phyloP scores from a whole-genome alignment of 2,329 filamentous ascomycete species.

The Ascochyta viciae-villosae region DNA sequence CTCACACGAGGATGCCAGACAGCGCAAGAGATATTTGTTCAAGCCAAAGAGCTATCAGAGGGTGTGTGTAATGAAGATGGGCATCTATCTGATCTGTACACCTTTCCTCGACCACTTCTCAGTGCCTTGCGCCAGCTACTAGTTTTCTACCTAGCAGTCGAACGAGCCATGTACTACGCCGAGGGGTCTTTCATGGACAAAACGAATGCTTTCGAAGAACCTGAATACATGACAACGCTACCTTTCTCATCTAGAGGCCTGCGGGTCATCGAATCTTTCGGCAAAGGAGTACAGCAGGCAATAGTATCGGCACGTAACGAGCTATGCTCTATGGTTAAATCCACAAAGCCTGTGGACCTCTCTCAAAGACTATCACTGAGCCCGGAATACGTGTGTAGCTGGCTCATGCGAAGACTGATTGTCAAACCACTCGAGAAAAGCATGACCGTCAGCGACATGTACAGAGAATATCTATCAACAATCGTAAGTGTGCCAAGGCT shows the following conservation, averaged over 20 bases:
- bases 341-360: slow-evolving; percentile 13
- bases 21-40: slow-evolving; percentile 18
- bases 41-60: slow-evolving; percentile 31
- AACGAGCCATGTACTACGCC: slow-evolving; percentile 33
- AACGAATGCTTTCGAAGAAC: background rate
- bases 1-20: slow-evolving; percentile 23
- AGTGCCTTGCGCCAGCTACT: slow-evolving; percentile 31
- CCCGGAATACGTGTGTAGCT: slow-evolving; percentile 39
- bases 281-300: slow-evolving; percentile 18
- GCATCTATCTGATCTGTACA: slow-evolving; percentile 34
- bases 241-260: slow-evolving; percentile 23
- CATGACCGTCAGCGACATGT: slow-evolving; percentile 41
- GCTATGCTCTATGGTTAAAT: slow-evolving; percentile 38
- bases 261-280: slow-evolving; percentile 28
- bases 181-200: slow-evolving; percentile 1
- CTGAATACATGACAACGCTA: background rate
- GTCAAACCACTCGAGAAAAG: slow-evolving; percentile 37
- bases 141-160: slow-evolving; percentile 36
- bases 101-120: slow-evolving; percentile 30
- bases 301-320: slow-evolving; percentile 27
- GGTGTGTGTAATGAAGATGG: slow-evolving; percentile 39
- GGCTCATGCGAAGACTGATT: slow-evolving; percentile 41
- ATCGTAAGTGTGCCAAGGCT: slow-evolving; percentile 27
- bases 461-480: slow-evolving; percentile 40
- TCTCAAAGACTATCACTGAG: slow-evolving; percentile 32